Evolutionary conservation across 495 filamentous ascomycete species (phyloP), one percentile per base, ranked within the genome.

Genomic region (Aspergillus mulundensis): DNA sequence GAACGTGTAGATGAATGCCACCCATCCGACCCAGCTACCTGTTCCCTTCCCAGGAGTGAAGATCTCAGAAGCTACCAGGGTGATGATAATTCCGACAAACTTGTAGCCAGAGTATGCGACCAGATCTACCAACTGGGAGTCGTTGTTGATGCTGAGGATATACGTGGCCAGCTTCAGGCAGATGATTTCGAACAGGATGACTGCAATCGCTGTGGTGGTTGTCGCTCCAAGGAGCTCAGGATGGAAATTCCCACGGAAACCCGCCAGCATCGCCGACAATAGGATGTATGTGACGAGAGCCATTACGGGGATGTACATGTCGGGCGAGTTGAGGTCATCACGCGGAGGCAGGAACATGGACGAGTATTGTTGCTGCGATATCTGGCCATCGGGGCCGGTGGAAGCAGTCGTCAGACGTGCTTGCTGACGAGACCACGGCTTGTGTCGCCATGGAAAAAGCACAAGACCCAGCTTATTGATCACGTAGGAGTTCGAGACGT

Each of bases 51-150:
- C 88, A 0, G 85, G 82, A 48, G 85, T 93, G 41, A 91, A 66
- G 18, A 89, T 77, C 71, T 92, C 89, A 5, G 89, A 85, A 1
- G 91, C 71, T 25, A 87, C 75, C 43, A 97, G 80, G 2, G 89
- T 96, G 48, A 88, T 79, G 59, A 97, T 97, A 52, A 95, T 90
- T 8, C 94, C 94, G 39, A 97, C 94, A 63, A 97, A 99, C 74
- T 99, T 99, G 71, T 99, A 99, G 12, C 95, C 95, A 6, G 88
- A 92, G 68, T 99, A 99, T 3, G 95, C 94, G 38, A 97, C 84
- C 34, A 99, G 70, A 61, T 99, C 94, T 54, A 97, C 79, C 20
- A 99, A 77, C 70, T 97, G 94, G 14, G 77, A 82, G 53, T 86
- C 87, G 63, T 93, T 93, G 64, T 85, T 91, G 75, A 99, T 97